Conservation (phyloP, 306 rosid genomes). For the Casuarina equisetifolia region DNA sequence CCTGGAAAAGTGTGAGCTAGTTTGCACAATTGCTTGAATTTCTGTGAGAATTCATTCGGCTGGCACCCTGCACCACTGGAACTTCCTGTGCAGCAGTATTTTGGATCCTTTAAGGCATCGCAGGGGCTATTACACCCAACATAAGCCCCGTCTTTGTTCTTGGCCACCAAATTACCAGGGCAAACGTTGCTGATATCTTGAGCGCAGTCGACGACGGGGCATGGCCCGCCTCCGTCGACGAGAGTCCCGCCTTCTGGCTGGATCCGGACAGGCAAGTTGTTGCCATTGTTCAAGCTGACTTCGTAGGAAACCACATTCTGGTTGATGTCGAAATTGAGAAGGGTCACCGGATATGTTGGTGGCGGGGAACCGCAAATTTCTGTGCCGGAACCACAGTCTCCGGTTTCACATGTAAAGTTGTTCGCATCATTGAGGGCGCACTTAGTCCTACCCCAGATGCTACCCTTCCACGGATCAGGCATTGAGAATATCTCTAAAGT, state of each 20-base stretch:
- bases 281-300: conserved; percentile 42
- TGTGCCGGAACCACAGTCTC: conserved; percentile 25
- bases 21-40: conserved; percentile 22
- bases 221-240: conserved; percentile 25
- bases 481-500: conserved; percentile 5
- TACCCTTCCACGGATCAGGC: conserved; percentile 33
- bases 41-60: conserved; percentile 16
- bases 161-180: conserved; percentile 11
- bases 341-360: conserved; percentile 33
- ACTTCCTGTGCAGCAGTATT: conserved; percentile 32
- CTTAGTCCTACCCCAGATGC: conserved; percentile 25
- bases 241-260: conserved; percentile 34
- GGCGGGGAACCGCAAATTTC: conserved; percentile 4
- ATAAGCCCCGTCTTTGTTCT: neutral
- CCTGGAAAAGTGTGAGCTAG: conserved; percentile 30
- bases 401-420: conserved; percentile 32
- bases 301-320: conserved; percentile 31
- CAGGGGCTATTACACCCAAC: conserved; percentile 44
- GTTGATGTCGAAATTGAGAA: conserved; percentile 27
- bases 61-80: conserved; percentile 14
- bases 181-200: conserved; percentile 19
- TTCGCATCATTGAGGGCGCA: conserved; percentile 6
- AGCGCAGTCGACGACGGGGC: conserved; percentile 33
- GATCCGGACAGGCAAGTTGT: conserved; percentile 26
- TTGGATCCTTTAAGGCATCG: conserved; percentile 28